phyloP scores from a whole-genome alignment of 371 early-diverging fungal genomes.

The Apophysomyces ossiformis region DNA sequence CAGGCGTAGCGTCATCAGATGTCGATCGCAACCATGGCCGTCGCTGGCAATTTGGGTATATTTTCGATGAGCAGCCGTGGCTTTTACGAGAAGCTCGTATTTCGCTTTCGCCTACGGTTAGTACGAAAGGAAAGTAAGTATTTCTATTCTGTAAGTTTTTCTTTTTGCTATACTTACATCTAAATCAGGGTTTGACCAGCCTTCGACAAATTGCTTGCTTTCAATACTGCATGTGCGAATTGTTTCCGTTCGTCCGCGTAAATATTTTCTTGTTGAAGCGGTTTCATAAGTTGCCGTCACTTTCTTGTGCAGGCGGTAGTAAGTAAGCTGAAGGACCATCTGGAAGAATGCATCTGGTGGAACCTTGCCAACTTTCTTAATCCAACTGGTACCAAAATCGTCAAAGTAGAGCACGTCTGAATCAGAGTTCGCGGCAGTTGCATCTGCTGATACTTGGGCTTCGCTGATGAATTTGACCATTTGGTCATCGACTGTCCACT shows the following conservation, averaged over 20 bases:
- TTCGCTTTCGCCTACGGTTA: constrained; percentile 51
- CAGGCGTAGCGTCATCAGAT: constrained; percentile 79
- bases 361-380: constrained; percentile 73
- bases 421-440: constrained; percentile 64
- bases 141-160: neutral
- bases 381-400: constrained; percentile 47
- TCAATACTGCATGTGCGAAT: constrained; percentile 75
- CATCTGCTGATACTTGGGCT: constrained; percentile 59
- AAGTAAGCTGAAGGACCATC: constrained; percentile 85
- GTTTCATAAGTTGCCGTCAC: constrained; percentile 84
- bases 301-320: constrained; percentile 70
- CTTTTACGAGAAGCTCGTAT: constrained; percentile 62
- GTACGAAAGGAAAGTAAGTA: neutral
- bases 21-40: constrained; percentile 86
- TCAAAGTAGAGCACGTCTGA: constrained; percentile 65
- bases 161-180: constrained; percentile 10
- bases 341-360: constrained; percentile 90
- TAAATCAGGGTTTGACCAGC: constrained; percentile 29
- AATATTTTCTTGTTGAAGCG: constrained; percentile 76
- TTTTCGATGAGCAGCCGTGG: constrained; percentile 66
- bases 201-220: constrained; percentile 65
- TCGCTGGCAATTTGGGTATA: constrained; percentile 70
- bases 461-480: constrained; percentile 51
- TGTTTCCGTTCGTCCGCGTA: constrained; percentile 89
- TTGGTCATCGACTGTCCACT: constrained; percentile 56